A percentile compares a stretch with the other conserved stretches of the same genome.
Conservation (phyloP, 768 basidiomycete genomes). For the Pluteus cervinus region DNA sequence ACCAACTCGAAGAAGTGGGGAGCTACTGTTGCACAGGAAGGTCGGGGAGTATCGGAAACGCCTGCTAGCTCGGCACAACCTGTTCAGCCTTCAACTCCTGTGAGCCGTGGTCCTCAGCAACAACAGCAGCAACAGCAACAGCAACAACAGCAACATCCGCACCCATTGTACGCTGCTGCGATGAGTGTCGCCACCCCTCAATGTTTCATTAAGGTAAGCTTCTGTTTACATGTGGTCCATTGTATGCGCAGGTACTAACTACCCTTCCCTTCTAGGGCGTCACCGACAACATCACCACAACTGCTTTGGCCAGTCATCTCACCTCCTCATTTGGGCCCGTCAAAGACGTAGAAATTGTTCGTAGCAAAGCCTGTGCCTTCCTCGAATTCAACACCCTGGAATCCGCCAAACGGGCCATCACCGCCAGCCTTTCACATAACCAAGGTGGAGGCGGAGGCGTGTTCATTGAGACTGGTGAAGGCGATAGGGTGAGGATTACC, state of each 20-base stretch:
- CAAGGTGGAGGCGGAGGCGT: slow-evolving; percentile 91
- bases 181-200: slow-evolving; percentile 60
- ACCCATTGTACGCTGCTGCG: slow-evolving; percentile 51
- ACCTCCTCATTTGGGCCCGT: slow-evolving; percentile 68
- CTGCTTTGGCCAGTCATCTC: slow-evolving; percentile 44
- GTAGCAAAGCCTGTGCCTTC: slow-evolving; percentile 88
- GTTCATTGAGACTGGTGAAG: slow-evolving; percentile 61
- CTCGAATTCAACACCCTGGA: slow-evolving; percentile 80
- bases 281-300: slow-evolving; percentile 52
- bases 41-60: slow-evolving; percentile 70
- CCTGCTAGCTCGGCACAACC: no score
- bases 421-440: slow-evolving; percentile 51
- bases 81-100: slow-evolving; percentile 26
- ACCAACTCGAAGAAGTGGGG: slow-evolving; percentile 83
- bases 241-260: slow-evolving; percentile 5
- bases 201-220: slow-evolving; percentile 86
- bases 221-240: neutral
- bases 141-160: slow-evolving; percentile 33
- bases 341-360: slow-evolving; percentile 86
- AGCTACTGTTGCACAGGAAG: slow-evolving; percentile 68
- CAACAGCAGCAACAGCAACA: slow-evolving; percentile 26
- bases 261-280: slow-evolving; percentile 47
- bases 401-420: slow-evolving; percentile 80
- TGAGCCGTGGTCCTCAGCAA: slow-evolving; percentile 26
- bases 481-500: slow-evolving; percentile 47